phyloP scores from a whole-genome alignment of 2,329 filamentous ascomycete genomes.

The Fusarium camptoceras region DNA sequence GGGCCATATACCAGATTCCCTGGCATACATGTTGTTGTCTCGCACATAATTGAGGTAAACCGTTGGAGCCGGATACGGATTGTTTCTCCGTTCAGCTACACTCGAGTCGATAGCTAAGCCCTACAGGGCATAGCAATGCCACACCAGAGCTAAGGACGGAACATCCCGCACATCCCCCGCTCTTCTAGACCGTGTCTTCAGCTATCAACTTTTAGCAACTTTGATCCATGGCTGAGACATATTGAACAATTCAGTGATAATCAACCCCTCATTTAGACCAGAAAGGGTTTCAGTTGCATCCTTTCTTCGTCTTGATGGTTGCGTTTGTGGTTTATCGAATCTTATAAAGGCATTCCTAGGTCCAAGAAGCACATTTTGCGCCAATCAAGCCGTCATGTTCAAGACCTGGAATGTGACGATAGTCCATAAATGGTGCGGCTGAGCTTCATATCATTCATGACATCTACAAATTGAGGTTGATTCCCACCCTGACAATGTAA shows the following conservation, averaged over 20 bases:
- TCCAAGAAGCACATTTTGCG: background rate
- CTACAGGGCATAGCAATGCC: background rate
- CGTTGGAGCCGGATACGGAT: background rate
- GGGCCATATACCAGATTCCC: background rate
- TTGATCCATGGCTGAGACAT: background rate
- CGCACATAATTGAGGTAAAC: background rate
- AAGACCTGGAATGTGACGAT: background rate
- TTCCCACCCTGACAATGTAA: background rate
- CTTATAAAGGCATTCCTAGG: background rate
- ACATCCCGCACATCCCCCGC: background rate
- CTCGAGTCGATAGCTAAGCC: background rate
- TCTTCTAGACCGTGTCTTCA: background rate
- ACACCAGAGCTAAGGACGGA: background rate
- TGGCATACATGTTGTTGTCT: background rate
- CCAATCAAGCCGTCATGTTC: background rate
- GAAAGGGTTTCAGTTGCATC: background rate
- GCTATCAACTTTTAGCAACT: background rate
- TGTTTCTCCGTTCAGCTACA: background rate
- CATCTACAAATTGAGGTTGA: background rate
- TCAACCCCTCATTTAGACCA: conserved; percentile 1
- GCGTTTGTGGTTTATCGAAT: background rate
- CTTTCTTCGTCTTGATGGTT: rapidly evolving
- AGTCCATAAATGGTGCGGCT: background rate
- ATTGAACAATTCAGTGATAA: background rate
- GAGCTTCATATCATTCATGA: background rate